A percentile compares a stretch with the other conserved stretches of the same genome.
These are phyloP conservation scores for Hericium coralloides DNA, from an alignment of 768 basidiomycete genomes.

Conservation along the genomic window DNA sequence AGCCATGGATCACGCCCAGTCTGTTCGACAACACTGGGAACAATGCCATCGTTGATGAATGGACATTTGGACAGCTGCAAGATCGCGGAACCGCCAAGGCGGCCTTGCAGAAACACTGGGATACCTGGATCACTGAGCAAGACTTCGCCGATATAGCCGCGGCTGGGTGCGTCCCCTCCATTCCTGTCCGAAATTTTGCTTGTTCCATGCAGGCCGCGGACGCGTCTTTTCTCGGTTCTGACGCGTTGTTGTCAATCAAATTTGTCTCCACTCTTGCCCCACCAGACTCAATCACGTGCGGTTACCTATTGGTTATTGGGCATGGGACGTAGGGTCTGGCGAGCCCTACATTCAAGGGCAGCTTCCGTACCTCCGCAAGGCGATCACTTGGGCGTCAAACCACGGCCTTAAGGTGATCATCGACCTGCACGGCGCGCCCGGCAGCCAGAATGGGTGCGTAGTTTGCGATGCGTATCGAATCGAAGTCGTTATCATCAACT, in stretches of 20 bases:
- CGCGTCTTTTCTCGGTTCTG: conserved; percentile 3
- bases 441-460: conserved; percentile 71
- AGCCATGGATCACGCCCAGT: conserved; percentile 75
- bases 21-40: conserved; percentile 62
- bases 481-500: neutral
- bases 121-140: conserved; percentile 74
- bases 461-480: conserved; percentile 1
- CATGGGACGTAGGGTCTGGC: conserved; percentile 68
- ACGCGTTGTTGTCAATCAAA: conserved; percentile 7
- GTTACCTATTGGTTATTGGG: conserved; percentile 87
- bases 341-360: conserved; percentile 79
- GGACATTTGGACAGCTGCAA: conserved; percentile 65
- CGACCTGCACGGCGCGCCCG: conserved; percentile 65
- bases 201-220: neutral
- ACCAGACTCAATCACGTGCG: conserved; percentile 76
- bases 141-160: conserved; percentile 72
- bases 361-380: conserved; percentile 56
- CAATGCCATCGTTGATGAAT: conserved; percentile 59
- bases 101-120: conserved; percentile 62
- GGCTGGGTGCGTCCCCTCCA: conserved; percentile 47
- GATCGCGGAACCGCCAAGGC: conserved; percentile 36
- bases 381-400: conserved; percentile 59
- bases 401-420: conserved; percentile 74
- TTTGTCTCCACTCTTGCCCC: conserved; percentile 2
- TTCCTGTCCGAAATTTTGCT: neutral